phyloP scores from a whole-genome alignment of 2,329 filamentous ascomycete genomes.

The Paecilomyces niveus region DNA sequence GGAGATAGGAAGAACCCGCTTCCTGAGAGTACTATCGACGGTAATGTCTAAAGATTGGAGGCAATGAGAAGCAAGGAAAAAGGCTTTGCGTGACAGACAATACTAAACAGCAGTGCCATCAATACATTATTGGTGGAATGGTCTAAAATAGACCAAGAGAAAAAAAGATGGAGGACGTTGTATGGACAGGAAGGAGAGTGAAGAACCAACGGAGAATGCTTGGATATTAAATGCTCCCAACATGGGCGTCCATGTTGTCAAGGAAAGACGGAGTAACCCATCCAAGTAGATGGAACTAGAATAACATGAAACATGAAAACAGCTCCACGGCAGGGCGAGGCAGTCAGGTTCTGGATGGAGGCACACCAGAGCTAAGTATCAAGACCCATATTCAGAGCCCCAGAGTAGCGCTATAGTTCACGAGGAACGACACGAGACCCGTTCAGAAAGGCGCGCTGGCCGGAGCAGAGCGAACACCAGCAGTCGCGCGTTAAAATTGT shows the following conservation, averaged over 20 bases:
- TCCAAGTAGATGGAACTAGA: constrained; percentile 19
- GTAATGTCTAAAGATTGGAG: constrained; percentile 5
- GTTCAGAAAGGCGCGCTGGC: not conserved
- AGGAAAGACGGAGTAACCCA: constrained; percentile 18
- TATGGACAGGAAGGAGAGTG: constrained; percentile 2
- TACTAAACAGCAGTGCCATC: constrained; percentile 5
- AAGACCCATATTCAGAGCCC: constrained; percentile 20
- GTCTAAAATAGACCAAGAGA: constrained; percentile 5
- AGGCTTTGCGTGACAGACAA: constrained; percentile 7
- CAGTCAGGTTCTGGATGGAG: constrained; percentile 13
- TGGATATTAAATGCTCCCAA: constrained; percentile 35
- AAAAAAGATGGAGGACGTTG: constrained; percentile 3
- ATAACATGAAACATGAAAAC: constrained; percentile 34
- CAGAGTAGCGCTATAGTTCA: constrained; percentile 4
- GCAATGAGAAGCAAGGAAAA: constrained; percentile 6
- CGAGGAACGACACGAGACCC: constrained; percentile 3
- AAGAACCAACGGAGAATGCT: constrained; percentile 19
- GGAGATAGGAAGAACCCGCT: constrained; percentile 13
- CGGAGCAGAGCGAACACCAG: constrained; percentile 21
- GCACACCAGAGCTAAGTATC: constrained; percentile 12
- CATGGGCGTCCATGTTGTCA: constrained; percentile 8
- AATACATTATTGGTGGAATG: constrained; percentile 12
- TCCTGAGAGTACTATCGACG: constrained; percentile 12
- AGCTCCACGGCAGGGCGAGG: constrained; percentile 26
- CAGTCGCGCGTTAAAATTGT: constrained; percentile 30